Evolutionary conservation across 2,329 filamentous ascomycete species (phyloP), one percentile per base, ranked within the genome.

Genomic region (Boeremia exigua): DNA sequence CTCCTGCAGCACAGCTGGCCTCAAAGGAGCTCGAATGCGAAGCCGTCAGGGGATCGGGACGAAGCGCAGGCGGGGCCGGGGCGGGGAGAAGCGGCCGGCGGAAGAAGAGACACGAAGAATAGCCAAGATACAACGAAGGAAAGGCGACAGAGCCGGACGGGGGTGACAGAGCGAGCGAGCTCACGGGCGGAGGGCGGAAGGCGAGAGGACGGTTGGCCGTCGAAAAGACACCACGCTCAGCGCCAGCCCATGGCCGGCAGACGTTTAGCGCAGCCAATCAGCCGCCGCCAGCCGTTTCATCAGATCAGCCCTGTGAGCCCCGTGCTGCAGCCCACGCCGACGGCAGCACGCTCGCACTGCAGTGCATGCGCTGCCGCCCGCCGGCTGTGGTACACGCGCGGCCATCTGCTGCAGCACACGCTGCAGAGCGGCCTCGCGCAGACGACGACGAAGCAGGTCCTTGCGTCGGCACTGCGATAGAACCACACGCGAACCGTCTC

Each of bases 1-100:
- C 64, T 68, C 66, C 66, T 69, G 66, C 66, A 69, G 66, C 65
- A 61, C 66, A 65, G 65, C 66, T 69, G 66, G 65, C 66, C 66
- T 69, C 66, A 69, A 69, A 69, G 66, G 66, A 68, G 62, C 60
- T 58, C 56, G 53, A 59, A 33, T 54, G 60, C 58, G 58, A 56
- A 33, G 27, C 44, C 42, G 58, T 60, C 60, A 64, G 63, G 59
- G 43, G 65, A 60, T 44, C 32, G 39, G 17, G 15, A 62, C n/a
- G 60, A 54, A 42, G 55, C 56, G 49, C 53, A 52, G 39, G 42
- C 46, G 25, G 45, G 55, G 39, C n/a, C 45, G 45, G 30, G 52
- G 27, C 37, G 56, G 36, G 57, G 54, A 58, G 59, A 43, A 39
- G 42, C 34, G 48, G 49, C 46, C 14, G 33, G n/a, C 42, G 50